Conservation (phyloP, 2,329 filamentous ascomycete species). For the Akanthomyces uredinophilus region DNA sequence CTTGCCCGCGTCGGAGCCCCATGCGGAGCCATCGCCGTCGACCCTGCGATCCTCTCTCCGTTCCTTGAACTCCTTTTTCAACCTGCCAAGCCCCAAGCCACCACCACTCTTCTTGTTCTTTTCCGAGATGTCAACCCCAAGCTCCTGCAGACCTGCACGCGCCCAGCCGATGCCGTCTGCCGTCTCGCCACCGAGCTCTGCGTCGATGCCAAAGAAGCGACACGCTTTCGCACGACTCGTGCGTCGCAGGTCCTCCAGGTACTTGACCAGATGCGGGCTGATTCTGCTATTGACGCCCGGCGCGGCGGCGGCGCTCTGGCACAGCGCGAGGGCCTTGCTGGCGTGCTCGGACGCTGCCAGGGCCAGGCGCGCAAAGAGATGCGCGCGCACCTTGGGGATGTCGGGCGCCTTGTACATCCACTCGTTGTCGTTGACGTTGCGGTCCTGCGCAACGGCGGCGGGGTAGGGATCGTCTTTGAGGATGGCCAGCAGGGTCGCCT, state of each 20-base stretch:
- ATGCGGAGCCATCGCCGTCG: conserved; percentile 60
- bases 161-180: conserved; percentile 87
- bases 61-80: conserved; percentile 72
- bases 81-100: conserved; percentile 51
- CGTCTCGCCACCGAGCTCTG: conserved; percentile 74
- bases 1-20: conserved; percentile 80
- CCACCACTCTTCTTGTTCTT: conserved; percentile 37
- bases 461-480: conserved; percentile 94
- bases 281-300: conserved; percentile 41
- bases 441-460: conserved; percentile 70
- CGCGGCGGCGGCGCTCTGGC: conserved; percentile 34
- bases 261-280: conserved; percentile 62
- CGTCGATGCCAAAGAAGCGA: conserved; percentile 84
- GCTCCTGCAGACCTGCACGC: conserved; percentile 66
- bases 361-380: conserved; percentile 82
- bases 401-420: conserved; percentile 95
- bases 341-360: conserved; percentile 86
- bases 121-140: conserved; percentile 57
- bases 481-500: conserved; percentile 85
- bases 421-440: conserved; percentile 79
- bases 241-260: conserved; percentile 68
- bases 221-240: conserved; percentile 81
- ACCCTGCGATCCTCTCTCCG: conserved; percentile 74
- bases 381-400: conserved; percentile 81
- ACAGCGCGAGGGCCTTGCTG: conserved; percentile 58